phyloP scores from a whole-genome alignment of 495 filamentous ascomycete genomes.

The Daldinia concentrica region DNA sequence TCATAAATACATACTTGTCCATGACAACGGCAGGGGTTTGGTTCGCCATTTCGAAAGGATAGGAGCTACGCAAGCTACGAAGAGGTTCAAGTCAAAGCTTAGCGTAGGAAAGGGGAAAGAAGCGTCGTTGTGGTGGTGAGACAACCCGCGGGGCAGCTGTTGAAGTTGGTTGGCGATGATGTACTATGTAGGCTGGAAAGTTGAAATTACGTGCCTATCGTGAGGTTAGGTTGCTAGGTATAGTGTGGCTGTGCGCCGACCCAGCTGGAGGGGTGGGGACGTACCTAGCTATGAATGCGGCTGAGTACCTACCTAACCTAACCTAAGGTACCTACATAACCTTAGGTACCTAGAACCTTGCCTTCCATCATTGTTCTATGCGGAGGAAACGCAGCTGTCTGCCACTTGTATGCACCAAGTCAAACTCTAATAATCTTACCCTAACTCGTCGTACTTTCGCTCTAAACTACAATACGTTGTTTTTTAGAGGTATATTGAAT shows the following conservation, averaged over 20 bases:
- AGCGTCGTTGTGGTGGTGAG: constrained; percentile 21
- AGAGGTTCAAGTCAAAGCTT: constrained; percentile 29
- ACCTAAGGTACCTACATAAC: too few species aligned
- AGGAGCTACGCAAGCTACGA: constrained; percentile 38
- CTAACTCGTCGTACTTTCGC: too few species aligned
- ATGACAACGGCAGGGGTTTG: constrained; percentile 99
- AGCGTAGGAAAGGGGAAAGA: background rate
- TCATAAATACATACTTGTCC: constrained; percentile 89
- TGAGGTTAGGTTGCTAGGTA: constrained; percentile 23
- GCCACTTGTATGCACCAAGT: background rate
- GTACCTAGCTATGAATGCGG: constrained; percentile 1
- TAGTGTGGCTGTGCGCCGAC: constrained; percentile 32
- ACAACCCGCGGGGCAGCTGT: constrained; percentile 37
- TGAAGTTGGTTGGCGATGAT: constrained; percentile 21
- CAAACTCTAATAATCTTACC: background rate
- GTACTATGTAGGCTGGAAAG: constrained; percentile 5
- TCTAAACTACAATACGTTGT: too few species aligned
- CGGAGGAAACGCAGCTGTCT: background rate
- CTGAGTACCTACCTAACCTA: background rate
- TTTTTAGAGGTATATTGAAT: background rate
- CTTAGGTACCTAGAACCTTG: too few species aligned
- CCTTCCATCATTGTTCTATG: background rate
- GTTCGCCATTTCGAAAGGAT: constrained; percentile 74
- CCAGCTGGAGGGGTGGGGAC: constrained; percentile 7
- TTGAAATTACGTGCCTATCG: constrained; percentile 41